Base-by-base conservation (phyloP, 495 filamentous ascomycete species). In the Podospora sp. region DNA sequence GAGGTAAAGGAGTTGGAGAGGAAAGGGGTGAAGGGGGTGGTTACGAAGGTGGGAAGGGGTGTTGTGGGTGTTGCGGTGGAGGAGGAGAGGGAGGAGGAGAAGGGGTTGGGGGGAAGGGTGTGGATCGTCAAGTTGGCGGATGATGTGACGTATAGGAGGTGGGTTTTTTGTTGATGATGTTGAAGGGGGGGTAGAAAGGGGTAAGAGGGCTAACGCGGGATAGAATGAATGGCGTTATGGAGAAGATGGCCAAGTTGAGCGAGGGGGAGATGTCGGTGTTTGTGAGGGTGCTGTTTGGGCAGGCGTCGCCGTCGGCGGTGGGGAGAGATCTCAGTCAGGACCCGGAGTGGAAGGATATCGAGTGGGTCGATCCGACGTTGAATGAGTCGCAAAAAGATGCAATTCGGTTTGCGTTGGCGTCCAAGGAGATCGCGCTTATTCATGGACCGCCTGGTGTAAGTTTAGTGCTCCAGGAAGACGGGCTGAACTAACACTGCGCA, bases 351-450 rank as follows among this genome's bases (percentile, higher is more conserved):
- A 80, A 80, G 0, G 76, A 81, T 21, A 74, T 91, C 5, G 83
- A 90, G 49, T 98, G 94, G 84, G 77, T 90, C 24, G 93, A 97
- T 74, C 83, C 89, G 1, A 87, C 84, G 5, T 76, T 99, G 61
- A 98, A 99, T 70, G 89, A 92, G 33, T 92, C 89, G 35, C 95
- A 99, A 75, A 95, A 94, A 77, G 89, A 94, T 68, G 94, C 94
- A 11, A 91, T 99, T 64, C 81, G 85, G 65, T 99, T 98, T 77
- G 92, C 96, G 0, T 80, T 99, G 46, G 90, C 87, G 21, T 90
- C 91, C 5, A 82, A 80, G 65, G 93, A 98, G 76, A 87, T 99
- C 27, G 93, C 93, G 6, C 82, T 99, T 62, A 97, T 99, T 62
- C 95, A 98, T 76, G 95, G 95, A 0, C 95, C 95, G 1, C 95